Conservation (phyloP, 2,329 filamentous ascomycete species). For the Cadophora sp. region DNA sequence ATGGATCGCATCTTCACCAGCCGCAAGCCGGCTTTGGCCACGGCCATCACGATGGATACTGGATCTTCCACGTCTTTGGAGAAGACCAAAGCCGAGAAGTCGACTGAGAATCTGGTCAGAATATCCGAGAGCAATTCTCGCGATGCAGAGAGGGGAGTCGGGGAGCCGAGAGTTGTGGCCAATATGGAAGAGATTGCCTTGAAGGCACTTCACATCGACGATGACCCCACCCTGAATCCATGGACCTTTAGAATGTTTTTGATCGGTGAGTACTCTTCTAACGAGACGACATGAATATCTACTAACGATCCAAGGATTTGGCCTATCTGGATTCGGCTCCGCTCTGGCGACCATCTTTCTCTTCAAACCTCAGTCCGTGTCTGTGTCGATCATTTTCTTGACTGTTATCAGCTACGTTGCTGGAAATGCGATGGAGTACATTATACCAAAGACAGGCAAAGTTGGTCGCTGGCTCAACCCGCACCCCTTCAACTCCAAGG, state of each 20-base stretch:
- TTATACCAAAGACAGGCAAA: constrained; percentile 44
- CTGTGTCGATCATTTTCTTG: constrained; percentile 53
- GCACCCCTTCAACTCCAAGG: constrained; percentile 47
- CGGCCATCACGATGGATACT: constrained; percentile 8
- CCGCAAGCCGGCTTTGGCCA: constrained; percentile 18
- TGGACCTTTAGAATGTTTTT: constrained; percentile 51
- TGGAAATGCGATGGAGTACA: constrained; percentile 48
- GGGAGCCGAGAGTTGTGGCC: constrained; percentile 20
- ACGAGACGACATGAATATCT: neutral
- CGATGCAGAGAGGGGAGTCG: constrained; percentile 19
- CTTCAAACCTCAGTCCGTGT: constrained; percentile 56
- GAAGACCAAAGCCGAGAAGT: constrained; percentile 10
- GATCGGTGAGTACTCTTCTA: constrained; percentile 41
- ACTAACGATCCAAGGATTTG: constrained; percentile 39
- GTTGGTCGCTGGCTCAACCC: constrained; percentile 48
- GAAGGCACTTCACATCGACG: constrained; percentile 30
- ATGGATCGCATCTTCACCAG: constrained; percentile 17
- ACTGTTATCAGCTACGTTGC: constrained; percentile 53
- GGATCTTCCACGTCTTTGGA: constrained; percentile 19
- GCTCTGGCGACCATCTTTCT: constrained; percentile 54
- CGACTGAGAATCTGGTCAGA: constrained; percentile 24
- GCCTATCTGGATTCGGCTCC: constrained; percentile 47
- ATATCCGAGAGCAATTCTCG: constrained; percentile 9
- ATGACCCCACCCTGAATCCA: constrained; percentile 36
- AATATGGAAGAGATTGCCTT: constrained; percentile 31